Evolutionary conservation across 208 protist genomes (phyloP), one percentile per base, ranked within the genome.

Genomic region (Leishmania tropica): DNA sequence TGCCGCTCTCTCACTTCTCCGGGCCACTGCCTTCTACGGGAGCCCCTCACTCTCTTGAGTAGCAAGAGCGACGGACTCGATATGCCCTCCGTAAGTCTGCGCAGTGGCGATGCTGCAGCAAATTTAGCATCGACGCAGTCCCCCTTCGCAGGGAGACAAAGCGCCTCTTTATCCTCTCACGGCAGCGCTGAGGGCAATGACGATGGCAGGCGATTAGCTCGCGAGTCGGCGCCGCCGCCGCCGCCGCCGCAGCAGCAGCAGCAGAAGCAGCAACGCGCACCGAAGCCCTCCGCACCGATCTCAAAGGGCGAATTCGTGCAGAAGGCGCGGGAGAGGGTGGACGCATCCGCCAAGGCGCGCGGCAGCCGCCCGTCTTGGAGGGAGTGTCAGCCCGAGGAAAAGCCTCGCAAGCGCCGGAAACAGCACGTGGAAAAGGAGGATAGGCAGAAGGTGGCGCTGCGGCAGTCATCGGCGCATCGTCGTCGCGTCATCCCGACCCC

Each of bases 401-500:
- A 54, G 70, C 7, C 35, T 74, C 2, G 45, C 70, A 28, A 42
- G 68, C 11, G 7, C 64, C 64, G 31, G 35, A 42, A 15, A n/a
- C 64, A n/a, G 64, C 8, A 24, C 15, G 35, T 13, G 17, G 58
- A 74, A 28, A 3, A 5, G 11, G 74, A 64, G 54, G 24, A 28
- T 24, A 53, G 47, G 40, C 65, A 31, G 3, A 53, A 35, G n/a
- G 47, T 47, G 56, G 35, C 72, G 6, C 31, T 62, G 40, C 64
- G 31, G 64, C 73, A n/a, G n/a, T 54, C 56, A 62, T 6, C 83
- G 19, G 64, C 28, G 75, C 75, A 21, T n/a, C 54, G 54, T 45
- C 75, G 65, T 28, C 85, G 81, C n/a, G 75, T 37, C 56, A 91
- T 91, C 17, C 88, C 88, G 2, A 37, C 68, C 0, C 60, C 88